phyloP scores from a whole-genome alignment of 2,329 filamentous ascomycete species.

The Hyphodiscus sp. region DNA sequence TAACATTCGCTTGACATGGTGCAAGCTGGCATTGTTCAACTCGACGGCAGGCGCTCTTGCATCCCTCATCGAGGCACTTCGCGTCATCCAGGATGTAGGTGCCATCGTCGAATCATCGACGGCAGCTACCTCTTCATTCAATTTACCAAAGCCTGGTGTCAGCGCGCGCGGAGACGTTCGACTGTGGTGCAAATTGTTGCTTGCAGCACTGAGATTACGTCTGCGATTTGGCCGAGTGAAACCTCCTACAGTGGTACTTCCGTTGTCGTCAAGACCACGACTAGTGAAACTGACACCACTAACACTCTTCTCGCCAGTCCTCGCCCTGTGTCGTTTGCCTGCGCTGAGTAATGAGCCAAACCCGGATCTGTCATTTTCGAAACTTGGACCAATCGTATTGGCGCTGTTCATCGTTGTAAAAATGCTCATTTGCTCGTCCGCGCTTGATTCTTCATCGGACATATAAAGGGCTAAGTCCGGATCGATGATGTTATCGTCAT shows the following conservation, averaged over 20 bases:
- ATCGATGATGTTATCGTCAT: conserved; percentile 97
- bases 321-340: conserved; percentile 66
- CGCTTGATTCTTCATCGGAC: conserved; percentile 89
- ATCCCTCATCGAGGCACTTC: conserved; percentile 78
- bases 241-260: conserved; percentile 50
- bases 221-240: conserved; percentile 59
- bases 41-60: conserved; percentile 69
- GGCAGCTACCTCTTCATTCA: conserved; percentile 24
- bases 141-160: conserved; percentile 34
- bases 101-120: conserved; percentile 16
- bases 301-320: conserved; percentile 68
- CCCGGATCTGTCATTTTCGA: conserved; percentile 65
- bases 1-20: conserved; percentile 81
- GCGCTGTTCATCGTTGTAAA: conserved; percentile 68
- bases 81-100: conserved; percentile 45
- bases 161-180: conserved; percentile 63
- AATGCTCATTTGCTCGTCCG: conserved; percentile 84
- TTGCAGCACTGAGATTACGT: conserved; percentile 79
- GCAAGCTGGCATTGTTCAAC: conserved; percentile 78
- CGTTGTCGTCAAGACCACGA: conserved; percentile 58
- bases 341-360: conserved; percentile 67
- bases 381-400: conserved; percentile 56
- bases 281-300: conserved; percentile 63
- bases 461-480: conserved; percentile 92
- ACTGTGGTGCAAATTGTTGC: conserved; percentile 59